phyloP scores from a whole-genome alignment of 139 green algal genomes.

The Asterochloris sp. region DNA sequence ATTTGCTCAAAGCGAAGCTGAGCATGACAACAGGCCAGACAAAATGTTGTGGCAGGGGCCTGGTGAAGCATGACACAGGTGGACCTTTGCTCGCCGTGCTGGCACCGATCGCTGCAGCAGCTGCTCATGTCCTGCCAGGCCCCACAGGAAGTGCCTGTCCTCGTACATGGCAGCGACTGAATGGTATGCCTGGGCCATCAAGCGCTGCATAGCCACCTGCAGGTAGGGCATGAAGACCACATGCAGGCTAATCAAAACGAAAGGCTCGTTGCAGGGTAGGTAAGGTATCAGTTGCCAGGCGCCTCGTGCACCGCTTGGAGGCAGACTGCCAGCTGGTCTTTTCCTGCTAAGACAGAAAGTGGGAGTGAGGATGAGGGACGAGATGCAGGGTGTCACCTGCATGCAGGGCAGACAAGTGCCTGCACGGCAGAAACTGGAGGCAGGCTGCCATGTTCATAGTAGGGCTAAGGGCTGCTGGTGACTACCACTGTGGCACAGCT shows the following conservation, averaged over 20 bases:
- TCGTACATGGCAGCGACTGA: conserved; percentile 48
- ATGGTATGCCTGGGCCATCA: conserved; percentile 20
- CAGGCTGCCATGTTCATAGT: not conserved
- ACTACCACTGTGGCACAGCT: no score
- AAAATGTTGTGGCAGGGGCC: not conserved
- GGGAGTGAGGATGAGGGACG: no score
- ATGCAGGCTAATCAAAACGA: no score
- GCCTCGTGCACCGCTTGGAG: no score
- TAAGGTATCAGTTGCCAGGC: no score
- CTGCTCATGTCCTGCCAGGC: not conserved
- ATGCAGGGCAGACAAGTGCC: not conserved
- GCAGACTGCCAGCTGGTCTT: no score
- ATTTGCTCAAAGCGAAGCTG: no score
- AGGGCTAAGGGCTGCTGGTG: no score
- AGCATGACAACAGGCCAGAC: not conserved
- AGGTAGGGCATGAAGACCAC: no score
- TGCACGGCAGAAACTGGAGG: not conserved
- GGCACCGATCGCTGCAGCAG: not conserved
- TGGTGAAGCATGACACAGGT: not conserved
- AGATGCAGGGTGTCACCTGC: not conserved
- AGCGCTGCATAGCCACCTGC: conserved; percentile 21
- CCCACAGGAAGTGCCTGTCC: conserved; percentile 36
- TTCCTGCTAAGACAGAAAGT: no score
- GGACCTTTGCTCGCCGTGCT: not conserved
- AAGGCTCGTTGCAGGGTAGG: no score